Evolutionary conservation across 208 protist species (phyloP), one percentile per base, ranked within the genome.

Genomic region (Entamoeba dispar): DNA sequence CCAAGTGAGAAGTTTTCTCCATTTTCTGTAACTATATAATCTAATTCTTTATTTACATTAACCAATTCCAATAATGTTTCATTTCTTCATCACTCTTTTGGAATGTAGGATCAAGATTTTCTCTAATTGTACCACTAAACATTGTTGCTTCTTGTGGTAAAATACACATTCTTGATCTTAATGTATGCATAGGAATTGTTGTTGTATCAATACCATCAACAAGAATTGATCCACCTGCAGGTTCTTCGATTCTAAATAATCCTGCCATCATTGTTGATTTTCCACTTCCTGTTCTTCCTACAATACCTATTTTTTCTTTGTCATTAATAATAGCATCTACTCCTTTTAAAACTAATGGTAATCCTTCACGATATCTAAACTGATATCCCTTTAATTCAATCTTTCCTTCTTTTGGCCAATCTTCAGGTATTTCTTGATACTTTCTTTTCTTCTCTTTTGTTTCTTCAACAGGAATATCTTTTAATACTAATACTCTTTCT

Each of bases 241-340:
- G 12, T 49, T 96, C 93, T 34, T 38, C 14, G 2, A 96, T 49
- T 49, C 95, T 92, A 43, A 96, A 95, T n/a, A 96, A 93, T 5
- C 47, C 92, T 5, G 77, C 22, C 2, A 94, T 55, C 5, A 95
- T 38, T 22, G 93, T 93, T 5, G 94, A 95, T 92, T 96, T 96
- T 4, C 95, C 95, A 43, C 94, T 91, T 3, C 95, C 95, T n/a
- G 95, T 96, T 22, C 95, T 93, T 12, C 95, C 95, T 0, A 96
- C 94, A 34, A 96, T 61, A 10, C 94, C 95, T 50, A 96, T 50
- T 91, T 95, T 96, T 55, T 96, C 93, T 15, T 92, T 92, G 14
- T 3, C 19, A 1, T 73, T 5, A 12, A 95, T 91, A 34, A 1
- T n/a, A 19, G 95, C 94, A 22, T 8, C 57, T 19, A 95, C 43